Conservation (phyloP, 2,329 filamentous ascomycete species). For the Alternaria sp. region DNA sequence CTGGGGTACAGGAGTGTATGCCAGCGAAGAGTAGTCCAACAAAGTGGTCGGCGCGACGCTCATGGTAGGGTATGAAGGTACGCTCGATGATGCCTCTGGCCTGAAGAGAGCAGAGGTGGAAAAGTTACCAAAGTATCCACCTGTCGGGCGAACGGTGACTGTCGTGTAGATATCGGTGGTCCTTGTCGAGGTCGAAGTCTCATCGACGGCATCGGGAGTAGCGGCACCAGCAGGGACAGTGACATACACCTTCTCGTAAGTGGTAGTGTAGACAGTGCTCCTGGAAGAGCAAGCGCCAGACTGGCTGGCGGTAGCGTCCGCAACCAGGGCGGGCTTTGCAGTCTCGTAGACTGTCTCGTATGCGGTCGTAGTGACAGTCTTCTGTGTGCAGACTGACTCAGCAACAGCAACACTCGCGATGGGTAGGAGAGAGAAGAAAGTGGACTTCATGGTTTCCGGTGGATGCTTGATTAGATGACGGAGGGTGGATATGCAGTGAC, state of each 20-base stretch:
- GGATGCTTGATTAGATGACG: conserved; percentile 5
- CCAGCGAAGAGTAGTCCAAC: neutral
- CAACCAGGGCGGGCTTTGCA: conserved; percentile 3
- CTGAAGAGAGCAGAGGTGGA: conserved; percentile 18
- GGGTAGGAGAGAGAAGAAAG: conserved; percentile 36
- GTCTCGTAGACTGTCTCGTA: conserved; percentile 19
- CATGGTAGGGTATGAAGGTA: conserved; percentile 17
- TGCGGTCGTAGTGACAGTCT: conserved; percentile 27
- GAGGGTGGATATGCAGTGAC: conserved; percentile 11
- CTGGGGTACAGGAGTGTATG: conserved; percentile 8
- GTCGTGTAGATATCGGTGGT: conserved; percentile 25
- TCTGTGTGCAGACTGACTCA: conserved; percentile 31
- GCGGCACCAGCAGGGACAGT: conserved; percentile 26
- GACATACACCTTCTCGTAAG: conserved; percentile 31
- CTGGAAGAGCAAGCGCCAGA: conserved; percentile 11
- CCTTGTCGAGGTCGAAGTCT: conserved; percentile 21
- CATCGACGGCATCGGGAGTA: conserved; percentile 15
- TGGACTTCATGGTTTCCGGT: conserved; percentile 36
- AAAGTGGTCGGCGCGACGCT: neutral
- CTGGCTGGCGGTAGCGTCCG: conserved; percentile 8
- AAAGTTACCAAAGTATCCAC: conserved; percentile 14
- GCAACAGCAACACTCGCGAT: conserved; percentile 37
- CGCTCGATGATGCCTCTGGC: neutral
- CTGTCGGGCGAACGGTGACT: conserved; percentile 23
- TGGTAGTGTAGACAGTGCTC: conserved; percentile 29